Evolutionary conservation across 148 eudicot genomes (phyloP), one percentile per base, ranked within the genome.

Genomic region (Rhododendron ovatum): DNA sequence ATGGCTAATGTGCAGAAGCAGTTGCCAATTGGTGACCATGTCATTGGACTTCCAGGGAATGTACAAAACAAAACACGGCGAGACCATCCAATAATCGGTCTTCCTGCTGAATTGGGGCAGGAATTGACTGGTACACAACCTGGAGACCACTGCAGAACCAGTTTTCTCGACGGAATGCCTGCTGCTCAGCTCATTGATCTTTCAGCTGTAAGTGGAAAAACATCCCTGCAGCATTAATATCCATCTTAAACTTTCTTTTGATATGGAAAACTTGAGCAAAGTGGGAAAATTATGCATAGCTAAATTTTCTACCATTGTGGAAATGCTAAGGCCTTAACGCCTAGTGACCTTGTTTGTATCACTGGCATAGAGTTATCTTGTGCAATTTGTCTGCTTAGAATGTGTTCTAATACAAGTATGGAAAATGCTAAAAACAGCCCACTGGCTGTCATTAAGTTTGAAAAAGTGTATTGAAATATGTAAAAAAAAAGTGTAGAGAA

Each of bases 141-240:
- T 35, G 86, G 86, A 51, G 85, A 26, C 85, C 86, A 41, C 55
- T 1, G 53, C 39, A 86, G 83, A 83, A 85, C 85, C 83, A 53
- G 77, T 78, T 47, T 39, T 53, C 88, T 85, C 53, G 41, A 87
- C 85, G 85, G 81, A 47, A 22, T 84, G 85, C 82, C 90, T 74
- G 82, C 82, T 87, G 80, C 48, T 77, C 92, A 88, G 80, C 84
- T 92, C 33, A 82, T 79, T 85, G 94, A 78, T 30, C 82, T 85
- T 86, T 84, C 90, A 51, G 61, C 87, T 76, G 99, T 96, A 83
- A 94, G 99, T 88, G 30, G 47, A 51, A 53, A 26, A 65, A 14
- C 37, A 39, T 75, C 45, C 48, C 7, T 77, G 73, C 48, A 18
- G 22, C 82, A 39, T 80, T 48, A 78, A 63, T 37, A 48, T 78